Conservation (phyloP, 805 yeast genomes). For the Metschnikowia lochheadii region DNA sequence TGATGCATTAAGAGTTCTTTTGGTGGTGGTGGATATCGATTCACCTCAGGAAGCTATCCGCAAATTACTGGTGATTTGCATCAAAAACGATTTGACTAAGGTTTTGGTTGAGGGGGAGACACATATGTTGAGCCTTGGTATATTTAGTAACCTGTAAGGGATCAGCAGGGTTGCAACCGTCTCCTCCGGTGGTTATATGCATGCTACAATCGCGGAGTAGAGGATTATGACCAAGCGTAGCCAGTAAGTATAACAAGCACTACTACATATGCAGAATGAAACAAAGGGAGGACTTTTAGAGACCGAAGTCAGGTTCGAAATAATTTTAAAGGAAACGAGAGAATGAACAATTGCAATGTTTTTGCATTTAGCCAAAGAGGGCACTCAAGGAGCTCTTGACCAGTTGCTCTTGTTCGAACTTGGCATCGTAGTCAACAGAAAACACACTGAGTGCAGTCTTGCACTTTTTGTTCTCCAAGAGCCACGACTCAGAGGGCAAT, state of each 20-base stretch:
- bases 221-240: not conserved
- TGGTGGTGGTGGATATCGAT: constrained; percentile 64
- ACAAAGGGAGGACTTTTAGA: not conserved
- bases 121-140: not conserved
- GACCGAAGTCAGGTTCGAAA: not conserved
- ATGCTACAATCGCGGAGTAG: not conserved
- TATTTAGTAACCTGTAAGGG: not conserved
- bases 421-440: constrained; percentile 45
- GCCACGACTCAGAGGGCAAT: constrained; percentile 23
- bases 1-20: constrained; percentile 47
- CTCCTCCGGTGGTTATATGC: not conserved
- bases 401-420: constrained; percentile 14
- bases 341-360: not conserved
- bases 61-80: constrained; percentile 44
- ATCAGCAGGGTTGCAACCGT: not conserved
- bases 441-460: constrained; percentile 44
- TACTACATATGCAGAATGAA: not conserved
- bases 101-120: too few relatives aligned
- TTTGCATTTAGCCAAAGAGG: constrained; percentile 3
- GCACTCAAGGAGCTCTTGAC: constrained; percentile 16
- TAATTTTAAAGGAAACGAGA: not conserved
- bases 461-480: constrained; percentile 31
- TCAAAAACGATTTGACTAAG: constrained; percentile 46
- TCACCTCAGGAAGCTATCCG: constrained; percentile 48
- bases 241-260: not conserved